Conservation (phyloP, 257 asterid species). For the Nicotiana undulata region DNA sequence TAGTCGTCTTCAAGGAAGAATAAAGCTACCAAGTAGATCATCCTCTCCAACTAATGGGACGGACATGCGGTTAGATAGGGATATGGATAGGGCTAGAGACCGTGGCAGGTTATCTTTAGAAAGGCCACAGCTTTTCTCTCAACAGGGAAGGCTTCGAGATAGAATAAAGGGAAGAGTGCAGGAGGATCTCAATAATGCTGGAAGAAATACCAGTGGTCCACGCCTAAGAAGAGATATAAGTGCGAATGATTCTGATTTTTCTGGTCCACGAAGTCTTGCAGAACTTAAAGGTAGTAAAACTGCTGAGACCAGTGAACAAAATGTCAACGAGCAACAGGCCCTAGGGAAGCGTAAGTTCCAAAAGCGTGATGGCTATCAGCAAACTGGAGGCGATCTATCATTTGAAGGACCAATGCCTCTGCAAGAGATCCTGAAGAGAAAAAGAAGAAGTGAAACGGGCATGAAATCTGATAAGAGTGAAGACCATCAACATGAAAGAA, state of each 20-base stretch:
- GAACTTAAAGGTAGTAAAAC: constrained; percentile 58
- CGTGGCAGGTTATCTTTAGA: constrained; percentile 40
- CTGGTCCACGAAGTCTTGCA: constrained; percentile 66
- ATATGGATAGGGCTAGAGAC: constrained; percentile 31
- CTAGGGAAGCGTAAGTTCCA: constrained; percentile 64
- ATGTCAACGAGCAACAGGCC: constrained; percentile 29
- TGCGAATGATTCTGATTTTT: constrained; percentile 35
- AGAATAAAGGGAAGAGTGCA: constrained; percentile 51
- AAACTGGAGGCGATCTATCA: constrained; percentile 36
- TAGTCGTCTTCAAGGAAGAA: constrained; percentile 73
- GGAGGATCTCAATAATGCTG: constrained; percentile 32
- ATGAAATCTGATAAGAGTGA: constrained; percentile 10
- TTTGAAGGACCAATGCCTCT: constrained; percentile 95
- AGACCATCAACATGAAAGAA: constrained; percentile 21
- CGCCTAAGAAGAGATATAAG: constrained; percentile 38
- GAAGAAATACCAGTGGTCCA: constrained; percentile 35
- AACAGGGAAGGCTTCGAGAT: constrained; percentile 50
- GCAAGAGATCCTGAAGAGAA: constrained; percentile 73
- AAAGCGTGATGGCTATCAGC: constrained; percentile 32
- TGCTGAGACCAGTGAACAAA: constrained; percentile 31
- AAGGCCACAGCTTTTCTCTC: constrained; percentile 31
- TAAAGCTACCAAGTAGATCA: constrained; percentile 51
- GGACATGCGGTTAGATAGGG: constrained; percentile 26
- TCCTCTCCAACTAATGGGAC: constrained; percentile 31
- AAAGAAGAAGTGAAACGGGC: constrained; percentile 40